Base-by-base conservation (phyloP, 2,329 filamentous ascomycete genomes). In the Thelonectria olida region DNA sequence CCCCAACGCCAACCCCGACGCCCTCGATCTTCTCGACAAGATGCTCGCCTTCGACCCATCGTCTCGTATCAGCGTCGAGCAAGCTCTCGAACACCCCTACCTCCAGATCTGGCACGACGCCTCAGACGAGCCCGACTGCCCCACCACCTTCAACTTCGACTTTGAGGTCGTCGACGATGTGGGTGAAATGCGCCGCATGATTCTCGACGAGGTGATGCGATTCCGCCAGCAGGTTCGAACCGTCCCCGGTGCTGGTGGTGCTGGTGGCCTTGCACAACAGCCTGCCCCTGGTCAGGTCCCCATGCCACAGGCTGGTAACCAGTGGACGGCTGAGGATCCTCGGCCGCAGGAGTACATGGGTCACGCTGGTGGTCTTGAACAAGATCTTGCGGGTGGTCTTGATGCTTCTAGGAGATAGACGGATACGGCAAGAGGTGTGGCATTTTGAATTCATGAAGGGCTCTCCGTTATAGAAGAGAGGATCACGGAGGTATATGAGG, bases 131-230 rank as follows among this genome's bases (percentile, higher is more conserved):
- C 96, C 96, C 19, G 88, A 90, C 67, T 98, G 95, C 82, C 94
- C 94, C 0, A 92, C 91, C 15, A 94, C 93, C 17, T 99, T 99
- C 80, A 94, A 99, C 83, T 99, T 99, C 82, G 91, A 95, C 76
- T 99, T 99, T 74, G 96, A 99, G 78, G 90, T 97, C n/a, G 88
- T 97, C 38, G 95, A 99, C 54, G 96, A 98, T 44, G 93, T 99
- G 19, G 86, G 84, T 20, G 92, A 97, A 70, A 98, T 99, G 94
- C 92, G 96, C 76, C 90, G 90, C 79, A 96, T 97, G 92, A 99
- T 99, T 67, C 84, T 97, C 61, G 91, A 95, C n/a, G 96, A 99
- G 79, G 96, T 99, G 49, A 85, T 88, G 74, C 86, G 89, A 67
- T 99, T 99, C 88, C 88, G 96, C 65, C 84, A 87, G 73, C 70